These are phyloP conservation scores for Leccinum pallidistipes DNA, from an alignment of 1,284 basidiomycete species.

Conservation along the genomic window DNA sequence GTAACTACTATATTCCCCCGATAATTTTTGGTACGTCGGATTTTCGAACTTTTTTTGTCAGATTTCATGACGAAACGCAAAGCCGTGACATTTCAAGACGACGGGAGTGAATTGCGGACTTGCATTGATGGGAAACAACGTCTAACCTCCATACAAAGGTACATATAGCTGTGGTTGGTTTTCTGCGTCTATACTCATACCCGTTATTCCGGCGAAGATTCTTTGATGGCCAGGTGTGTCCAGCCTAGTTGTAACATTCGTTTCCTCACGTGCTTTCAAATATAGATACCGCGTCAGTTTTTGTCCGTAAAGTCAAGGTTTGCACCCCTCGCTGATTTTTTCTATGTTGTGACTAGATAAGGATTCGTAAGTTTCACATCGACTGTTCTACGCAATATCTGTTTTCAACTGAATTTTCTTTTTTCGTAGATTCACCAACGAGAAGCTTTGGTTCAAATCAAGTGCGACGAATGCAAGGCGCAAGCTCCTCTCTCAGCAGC, in stretches of 20 bases:
- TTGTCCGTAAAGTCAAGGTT: not conserved
- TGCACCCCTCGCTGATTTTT: slow-evolving; percentile 5
- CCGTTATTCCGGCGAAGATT: slow-evolving; percentile 35
- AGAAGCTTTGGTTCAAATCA: slow-evolving; percentile 43
- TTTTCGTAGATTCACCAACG: slow-evolving; percentile 33
- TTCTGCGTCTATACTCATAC: not conserved
- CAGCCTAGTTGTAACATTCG: not conserved
- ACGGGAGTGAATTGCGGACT: slow-evolving; percentile 45
- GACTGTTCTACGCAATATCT: not conserved
- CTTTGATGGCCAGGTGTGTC: slow-evolving; percentile 46
- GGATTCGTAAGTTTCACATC: slow-evolving; percentile 38
- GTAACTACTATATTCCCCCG: slow-evolving; percentile 57
- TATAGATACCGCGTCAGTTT: slow-evolving; percentile 39
- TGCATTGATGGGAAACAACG: slow-evolving; percentile 60
- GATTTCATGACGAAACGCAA: not conserved
- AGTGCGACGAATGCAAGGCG: slow-evolving; percentile 18
- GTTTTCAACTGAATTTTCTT: not conserved
- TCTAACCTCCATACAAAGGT: slow-evolving; percentile 53
- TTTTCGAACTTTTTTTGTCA: not conserved
- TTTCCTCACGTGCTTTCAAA: slow-evolving; percentile 4
- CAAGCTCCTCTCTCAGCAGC: slow-evolving; percentile 30
- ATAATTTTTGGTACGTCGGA: slow-evolving; percentile 47
- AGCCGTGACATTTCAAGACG: slow-evolving; percentile 33
- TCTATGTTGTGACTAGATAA: slow-evolving; percentile 31
- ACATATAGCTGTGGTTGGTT: not conserved